Evolutionary conservation across 106 monocot genomes (phyloP).

Genomic region (Dioscorea alata): DNA sequence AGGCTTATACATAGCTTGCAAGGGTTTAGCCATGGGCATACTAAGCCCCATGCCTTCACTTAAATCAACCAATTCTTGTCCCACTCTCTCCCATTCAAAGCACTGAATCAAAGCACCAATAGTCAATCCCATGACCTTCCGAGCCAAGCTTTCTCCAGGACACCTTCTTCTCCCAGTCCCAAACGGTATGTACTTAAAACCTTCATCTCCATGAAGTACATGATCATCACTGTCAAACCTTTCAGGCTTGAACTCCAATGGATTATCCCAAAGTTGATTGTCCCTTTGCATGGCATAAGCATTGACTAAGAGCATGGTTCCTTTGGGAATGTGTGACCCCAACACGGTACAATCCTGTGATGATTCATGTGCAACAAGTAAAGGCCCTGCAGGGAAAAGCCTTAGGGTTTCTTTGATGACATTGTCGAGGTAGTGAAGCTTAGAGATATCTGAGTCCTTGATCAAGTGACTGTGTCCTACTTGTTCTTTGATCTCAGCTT

Average conservation of each 20-base stretch:
- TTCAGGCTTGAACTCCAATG: conserved; percentile 9
- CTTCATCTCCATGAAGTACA: neutral
- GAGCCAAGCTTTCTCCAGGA: neutral
- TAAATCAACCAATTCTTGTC: conserved; percentile 25
- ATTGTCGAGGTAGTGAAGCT: conserved; percentile 9
- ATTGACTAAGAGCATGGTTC: conserved; percentile 20
- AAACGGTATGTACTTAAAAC: neutral
- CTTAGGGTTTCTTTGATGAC: conserved; percentile 15
- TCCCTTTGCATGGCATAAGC: conserved; percentile 18
- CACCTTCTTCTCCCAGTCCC: neutral
- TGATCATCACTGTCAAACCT: conserved; percentile 5
- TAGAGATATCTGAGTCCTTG: conserved; percentile 8
- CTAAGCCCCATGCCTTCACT: conserved; percentile 12
- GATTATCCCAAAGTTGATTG: neutral
- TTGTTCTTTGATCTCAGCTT: conserved; percentile 5
- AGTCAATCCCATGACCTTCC: neutral
- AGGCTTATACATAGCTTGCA: too few relatives aligned
- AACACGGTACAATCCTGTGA: conserved; percentile 1
- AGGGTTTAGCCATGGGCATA: too few relatives aligned
- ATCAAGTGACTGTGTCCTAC: conserved; percentile 1
- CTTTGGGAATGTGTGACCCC: conserved; percentile 1
- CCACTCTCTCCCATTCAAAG: conserved; percentile 19
- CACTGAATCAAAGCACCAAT: conserved; percentile 21
- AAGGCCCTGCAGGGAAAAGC: conserved; percentile 6
- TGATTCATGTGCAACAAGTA: conserved; percentile 1